Conservation (phyloP, 306 rosid species). For the Cucumis cinereus region DNA sequence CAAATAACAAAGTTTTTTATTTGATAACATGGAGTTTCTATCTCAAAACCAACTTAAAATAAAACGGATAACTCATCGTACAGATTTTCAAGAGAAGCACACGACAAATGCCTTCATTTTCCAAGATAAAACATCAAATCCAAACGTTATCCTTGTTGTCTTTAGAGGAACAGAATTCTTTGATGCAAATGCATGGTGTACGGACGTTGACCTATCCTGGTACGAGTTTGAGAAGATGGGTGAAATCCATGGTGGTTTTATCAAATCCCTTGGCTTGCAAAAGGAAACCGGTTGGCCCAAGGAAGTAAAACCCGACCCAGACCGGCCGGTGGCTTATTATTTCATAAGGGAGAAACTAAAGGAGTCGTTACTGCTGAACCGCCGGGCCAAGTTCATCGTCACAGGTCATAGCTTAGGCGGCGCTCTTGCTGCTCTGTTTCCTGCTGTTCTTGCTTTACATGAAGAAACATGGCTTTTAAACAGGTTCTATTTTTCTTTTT, state of each 20-base stretch:
- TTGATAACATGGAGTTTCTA: no score
- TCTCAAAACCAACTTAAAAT: no score
- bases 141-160: conserved; percentile 45
- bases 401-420: conserved; percentile 71
- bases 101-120: conserved; percentile 49
- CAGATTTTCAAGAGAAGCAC: conserved; percentile 51
- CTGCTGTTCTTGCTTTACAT: conserved; percentile 35
- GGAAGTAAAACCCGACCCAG: conserved; percentile 15
- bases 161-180: conserved; percentile 14
- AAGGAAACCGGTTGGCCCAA: conserved; percentile 44
- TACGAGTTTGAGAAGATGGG: conserved; percentile 23
- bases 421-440: conserved; percentile 43
- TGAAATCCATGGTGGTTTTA: conserved; percentile 63
- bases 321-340: conserved; percentile 39
- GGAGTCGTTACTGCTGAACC: conserved; percentile 17
- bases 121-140: conserved; percentile 28
- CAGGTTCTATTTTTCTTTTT: conserved; percentile 12
- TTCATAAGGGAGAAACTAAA: conserved; percentile 27
- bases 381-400: conserved; percentile 28
- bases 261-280: conserved; percentile 67
- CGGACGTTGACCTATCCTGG: conserved; percentile 78
- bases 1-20: no score
- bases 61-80: no score
- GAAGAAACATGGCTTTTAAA: conserved; percentile 40
- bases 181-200: conserved; percentile 67